phyloP scores from a whole-genome alignment of 371 early-diverging fungal species.

The Mortierella polycephala region DNA sequence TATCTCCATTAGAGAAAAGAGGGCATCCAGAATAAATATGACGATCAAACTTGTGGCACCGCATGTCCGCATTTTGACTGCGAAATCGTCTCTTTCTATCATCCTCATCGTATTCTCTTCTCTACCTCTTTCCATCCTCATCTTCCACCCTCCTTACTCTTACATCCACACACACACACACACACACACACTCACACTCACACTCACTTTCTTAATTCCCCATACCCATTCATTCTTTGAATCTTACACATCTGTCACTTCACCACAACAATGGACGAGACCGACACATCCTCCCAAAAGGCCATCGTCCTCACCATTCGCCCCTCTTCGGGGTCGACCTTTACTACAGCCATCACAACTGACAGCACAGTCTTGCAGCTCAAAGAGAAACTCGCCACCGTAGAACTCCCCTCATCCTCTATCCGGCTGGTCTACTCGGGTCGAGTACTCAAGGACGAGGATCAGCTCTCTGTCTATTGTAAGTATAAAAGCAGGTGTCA shows the following conservation, averaged over 20 bases:
- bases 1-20: too few species aligned
- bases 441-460: constrained; percentile 77
- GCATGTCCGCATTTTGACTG: too few species aligned
- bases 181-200: too few species aligned
- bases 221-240: too few species aligned
- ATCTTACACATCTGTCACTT: not conserved
- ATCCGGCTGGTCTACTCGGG: constrained; percentile 82
- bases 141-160: too few species aligned
- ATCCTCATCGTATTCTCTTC: too few species aligned
- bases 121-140: too few species aligned
- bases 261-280: constrained; percentile 33
- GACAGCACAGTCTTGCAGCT: constrained; percentile 65
- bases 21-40: too few species aligned
- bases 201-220: too few species aligned
- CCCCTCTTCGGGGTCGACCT: constrained; percentile 45
- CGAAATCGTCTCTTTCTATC: too few species aligned
- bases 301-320: constrained; percentile 55
- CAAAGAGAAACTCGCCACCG: constrained; percentile 66
- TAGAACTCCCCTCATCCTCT: constrained; percentile 59
- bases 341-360: constrained; percentile 45
- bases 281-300: constrained; percentile 28
- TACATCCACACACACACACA: too few species aligned
- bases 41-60: too few species aligned
- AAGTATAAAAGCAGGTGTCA: constrained; percentile 10
- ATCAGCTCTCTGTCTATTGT: constrained; percentile 64